Conservation (phyloP, 441 rosid genomes). For the Adansonia madagascariensis region DNA sequence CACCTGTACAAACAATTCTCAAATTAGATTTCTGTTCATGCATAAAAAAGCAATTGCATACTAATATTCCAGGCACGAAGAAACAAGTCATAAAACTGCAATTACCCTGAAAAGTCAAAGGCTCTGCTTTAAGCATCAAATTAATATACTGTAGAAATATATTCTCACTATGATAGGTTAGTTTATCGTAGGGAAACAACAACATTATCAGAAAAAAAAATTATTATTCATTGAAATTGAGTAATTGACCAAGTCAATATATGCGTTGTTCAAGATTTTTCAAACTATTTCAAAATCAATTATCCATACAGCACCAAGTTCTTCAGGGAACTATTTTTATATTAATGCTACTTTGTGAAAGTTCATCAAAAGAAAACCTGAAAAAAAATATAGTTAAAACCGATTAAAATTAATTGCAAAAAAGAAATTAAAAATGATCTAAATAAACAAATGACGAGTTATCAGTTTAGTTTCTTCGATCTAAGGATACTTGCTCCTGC, state of each 20-base stretch:
- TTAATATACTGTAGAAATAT: neutral
- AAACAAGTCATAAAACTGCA: neutral
- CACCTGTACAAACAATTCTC: conserved; percentile 19
- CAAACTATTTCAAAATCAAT: conserved; percentile 9
- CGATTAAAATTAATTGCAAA: neutral
- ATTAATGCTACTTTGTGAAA: neutral
- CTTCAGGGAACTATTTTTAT: neutral
- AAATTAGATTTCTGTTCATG: neutral
- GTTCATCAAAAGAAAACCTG: neutral
- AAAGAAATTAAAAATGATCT: conserved; percentile 3
- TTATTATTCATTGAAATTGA: neutral
- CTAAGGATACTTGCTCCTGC: neutral
- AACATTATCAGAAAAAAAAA: neutral
- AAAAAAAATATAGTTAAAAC: neutral
- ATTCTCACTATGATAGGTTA: neutral
- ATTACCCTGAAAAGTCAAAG: conserved; percentile 14
- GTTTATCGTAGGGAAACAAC: neutral
- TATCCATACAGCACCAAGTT: neutral
- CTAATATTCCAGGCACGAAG: neutral
- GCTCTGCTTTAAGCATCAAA: conserved; percentile 14
- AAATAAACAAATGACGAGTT: neutral
- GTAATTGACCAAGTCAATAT: neutral
- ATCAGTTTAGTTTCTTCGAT: neutral
- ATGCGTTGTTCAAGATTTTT: neutral
- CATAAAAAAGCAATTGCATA: neutral